Conservation (phyloP, 2,329 filamentous ascomycete species). For the Beauveria scarabaeidicola region DNA sequence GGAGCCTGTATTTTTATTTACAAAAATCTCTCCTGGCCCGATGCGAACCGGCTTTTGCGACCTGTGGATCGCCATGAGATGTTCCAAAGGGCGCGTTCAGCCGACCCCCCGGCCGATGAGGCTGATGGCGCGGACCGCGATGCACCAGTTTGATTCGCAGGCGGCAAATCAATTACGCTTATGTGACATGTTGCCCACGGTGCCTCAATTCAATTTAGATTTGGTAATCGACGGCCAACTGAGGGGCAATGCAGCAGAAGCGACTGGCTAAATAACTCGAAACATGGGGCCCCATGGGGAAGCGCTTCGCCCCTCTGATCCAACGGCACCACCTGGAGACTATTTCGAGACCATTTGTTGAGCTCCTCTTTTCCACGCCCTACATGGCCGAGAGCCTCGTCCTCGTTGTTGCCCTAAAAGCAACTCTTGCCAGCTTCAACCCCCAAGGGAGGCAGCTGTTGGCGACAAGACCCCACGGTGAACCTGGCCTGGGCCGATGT, state of each 20-base stretch:
- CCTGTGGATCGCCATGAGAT: not conserved
- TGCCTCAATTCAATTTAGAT: not conserved
- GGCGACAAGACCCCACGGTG: not conserved
- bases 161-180: not conserved
- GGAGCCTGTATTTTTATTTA: too few relatives aligned
- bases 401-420: not conserved
- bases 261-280: not conserved
- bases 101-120: not conserved
- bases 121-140: constrained; percentile 2
- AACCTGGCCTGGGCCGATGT: not conserved
- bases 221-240: not conserved
- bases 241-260: not conserved
- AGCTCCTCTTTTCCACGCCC: constrained; percentile 11
- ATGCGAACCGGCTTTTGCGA: not conserved
- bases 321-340: not conserved
- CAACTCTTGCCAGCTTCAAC: not conserved
- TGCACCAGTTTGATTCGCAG: not conserved
- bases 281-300: constrained; percentile 6
- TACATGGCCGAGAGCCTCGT: constrained; percentile 1
- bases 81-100: not conserved
- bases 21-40: not conserved
- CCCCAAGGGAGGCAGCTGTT: constrained; percentile 3
- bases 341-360: not conserved
- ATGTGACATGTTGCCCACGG: not conserved
- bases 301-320: not conserved